Conservation (phyloP, 1,284 basidiomycete species). For the Austroboletus rostrupii region DNA sequence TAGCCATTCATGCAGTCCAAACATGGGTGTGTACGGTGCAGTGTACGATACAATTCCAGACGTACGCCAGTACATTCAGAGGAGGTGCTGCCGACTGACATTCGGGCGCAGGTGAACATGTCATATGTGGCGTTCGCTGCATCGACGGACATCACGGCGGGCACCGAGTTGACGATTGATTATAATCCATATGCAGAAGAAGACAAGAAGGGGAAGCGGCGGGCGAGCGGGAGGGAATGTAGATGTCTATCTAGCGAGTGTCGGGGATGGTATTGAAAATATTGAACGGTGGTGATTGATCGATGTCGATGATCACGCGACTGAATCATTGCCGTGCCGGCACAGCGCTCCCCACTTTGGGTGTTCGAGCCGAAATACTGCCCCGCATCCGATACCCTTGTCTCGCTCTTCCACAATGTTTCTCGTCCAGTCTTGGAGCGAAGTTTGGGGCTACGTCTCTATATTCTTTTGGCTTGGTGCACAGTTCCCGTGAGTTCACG, state of each 20-base stretch:
- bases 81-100: neutral
- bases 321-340: neutral
- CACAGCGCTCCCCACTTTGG: neutral
- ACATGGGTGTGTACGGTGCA: conserved; percentile 51
- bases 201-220: conserved; percentile 24
- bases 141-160: conserved; percentile 40
- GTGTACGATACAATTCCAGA: conserved; percentile 57
- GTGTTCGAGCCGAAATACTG: conserved; percentile 15
- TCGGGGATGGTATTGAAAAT: conserved; percentile 25
- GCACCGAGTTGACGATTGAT: conserved; percentile 59
- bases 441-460: conserved; percentile 68
- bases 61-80: conserved; percentile 31
- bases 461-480: conserved; percentile 89
- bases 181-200: conserved; percentile 47
- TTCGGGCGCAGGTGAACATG: conserved; percentile 44
- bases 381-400: conserved; percentile 5
- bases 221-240: conserved; percentile 18
- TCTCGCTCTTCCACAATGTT: conserved; percentile 12
- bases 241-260: conserved; percentile 19
- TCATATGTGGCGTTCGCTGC: conserved; percentile 61
- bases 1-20: conserved; percentile 66
- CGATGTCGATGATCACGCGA: no score
- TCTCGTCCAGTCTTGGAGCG: conserved; percentile 34
- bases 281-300: no score
- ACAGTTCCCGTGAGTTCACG: conserved; percentile 78